Evolutionary conservation across 2,329 filamentous ascomycete species (phyloP), one percentile per base, ranked within the genome.

Genomic region (Metarhizium sp.): DNA sequence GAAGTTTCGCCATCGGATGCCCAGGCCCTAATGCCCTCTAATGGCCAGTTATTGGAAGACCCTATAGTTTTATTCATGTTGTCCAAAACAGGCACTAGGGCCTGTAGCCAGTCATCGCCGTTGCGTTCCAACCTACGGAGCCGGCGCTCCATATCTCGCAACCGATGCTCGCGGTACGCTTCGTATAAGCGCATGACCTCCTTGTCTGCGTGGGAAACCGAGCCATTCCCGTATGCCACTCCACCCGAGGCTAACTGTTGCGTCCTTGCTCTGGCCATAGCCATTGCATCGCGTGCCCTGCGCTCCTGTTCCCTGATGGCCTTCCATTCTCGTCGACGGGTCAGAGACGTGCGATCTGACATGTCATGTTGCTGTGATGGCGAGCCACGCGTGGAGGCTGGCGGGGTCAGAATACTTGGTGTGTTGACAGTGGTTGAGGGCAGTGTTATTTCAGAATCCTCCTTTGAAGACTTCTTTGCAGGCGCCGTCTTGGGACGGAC

Each of bases 111-210:
- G 3, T 74, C 64, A 43, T 79, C 75, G 45, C 74, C 72, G 51
- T 76, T 75, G 16, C 69, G 68, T 64, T 80, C 77, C 2, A 80
- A 68, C 16, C 69, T 67, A 6, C 71, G 70, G 13, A 80, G 63
- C 1, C 77, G 72, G 11, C 68, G 69, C 59, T 78, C 76, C 65
- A 79, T 73, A 43, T 80, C 78, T 29, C 68, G 69, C 16, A 76
- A 64, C 7, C 71, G 74, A 20, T 70, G 66, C 56, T 75, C 72
- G 10, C 70, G 67, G 32, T 75, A 70, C 3, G 66, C 67, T 50
- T 76, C 71, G 56, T 76, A 74, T 8, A 70, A 67, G 4, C 64
- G 61, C 18, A 71, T 54, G 10, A 74, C 64, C 54, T 75, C 68
- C 54, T 66, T 66, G 51, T 72, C 69, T 25, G 61, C 62, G 6